Evolutionary conservation across 306 rosid species (phyloP), one percentile per base, ranked within the genome.

Genomic region (Heteromeles arbutifolia): DNA sequence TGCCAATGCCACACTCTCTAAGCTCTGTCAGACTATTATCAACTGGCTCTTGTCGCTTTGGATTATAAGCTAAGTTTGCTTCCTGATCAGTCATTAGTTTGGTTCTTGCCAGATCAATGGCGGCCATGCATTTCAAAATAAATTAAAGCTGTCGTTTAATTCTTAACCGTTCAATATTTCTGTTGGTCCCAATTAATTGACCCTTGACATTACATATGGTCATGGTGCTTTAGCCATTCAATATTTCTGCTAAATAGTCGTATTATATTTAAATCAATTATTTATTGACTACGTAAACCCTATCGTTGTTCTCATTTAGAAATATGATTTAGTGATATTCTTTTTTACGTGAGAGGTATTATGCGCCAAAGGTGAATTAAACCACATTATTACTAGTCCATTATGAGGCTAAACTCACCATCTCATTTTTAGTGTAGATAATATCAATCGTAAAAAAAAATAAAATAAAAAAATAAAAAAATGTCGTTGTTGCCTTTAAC

Each of bases 391-490:
- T 34, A 0, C 39, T 34, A 34, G 8, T 34, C 0, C 0, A 34
- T 34, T 34, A 0, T 6, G 2, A 34, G 0, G 0, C 39, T 34
- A 34, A 34, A 7, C 0, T 6, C 9, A 7, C 2, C 0, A 0
- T 34, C 9, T 34, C 0, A 32, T 0, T 1, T 34, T 34, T 7
- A 34, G 0, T 7, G 9, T 34, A 34, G 2, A 34, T 34, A 6
- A 34, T 34, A 34, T 6, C 39, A 0, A 1, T 34, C 7, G 0
- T 34, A 31, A 31, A 31, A 31, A 0, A 31, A 4, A 3, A 6
- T 6, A 34, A 4, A 32, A 1, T 1, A 32, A 34, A 34, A 6
- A 7, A 7, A 29, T 0, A 2, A 34, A 0, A 34, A 34, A 34
- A 34, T 3, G 0, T 34, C 2, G 2, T 34, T 34, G 39, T 34